Percentiles rank a stretch among this genome's conserved stretches.
phyloP scores from a whole-genome alignment of 495 filamentous ascomycete species.

The Aspergillus kassunensis region DNA sequence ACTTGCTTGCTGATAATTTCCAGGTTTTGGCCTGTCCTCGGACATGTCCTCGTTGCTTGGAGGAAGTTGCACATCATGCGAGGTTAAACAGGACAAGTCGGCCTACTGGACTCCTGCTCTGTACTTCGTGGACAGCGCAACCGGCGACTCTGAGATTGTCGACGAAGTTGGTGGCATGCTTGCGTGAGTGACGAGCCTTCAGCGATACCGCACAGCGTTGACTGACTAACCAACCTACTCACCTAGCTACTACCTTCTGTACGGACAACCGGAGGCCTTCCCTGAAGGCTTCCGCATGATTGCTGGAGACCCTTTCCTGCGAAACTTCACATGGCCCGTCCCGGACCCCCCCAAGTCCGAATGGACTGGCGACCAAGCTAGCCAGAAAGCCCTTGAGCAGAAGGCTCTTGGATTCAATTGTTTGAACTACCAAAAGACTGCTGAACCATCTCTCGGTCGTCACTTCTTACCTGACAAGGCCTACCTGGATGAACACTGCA shows the following conservation, averaged over 20 bases:
- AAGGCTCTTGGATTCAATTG: slow-evolving; percentile 92
- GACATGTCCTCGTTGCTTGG: slow-evolving; percentile 38
- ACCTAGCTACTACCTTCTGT: slow-evolving; percentile 69
- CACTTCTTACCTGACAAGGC: slow-evolving; percentile 77
- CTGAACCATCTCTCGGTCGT: slow-evolving; percentile 72
- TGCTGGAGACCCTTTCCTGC: slow-evolving; percentile 64
- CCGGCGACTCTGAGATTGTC: slow-evolving; percentile 54
- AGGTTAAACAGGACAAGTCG: slow-evolving; percentile 55
- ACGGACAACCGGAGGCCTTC: slow-evolving; percentile 66
- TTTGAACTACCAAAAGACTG: slow-evolving; percentile 59
- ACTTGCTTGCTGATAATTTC: neutral
- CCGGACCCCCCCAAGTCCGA: slow-evolving; percentile 69
- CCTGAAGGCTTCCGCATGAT: slow-evolving; percentile 81
- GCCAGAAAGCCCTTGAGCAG: slow-evolving; percentile 66
- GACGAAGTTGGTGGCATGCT: slow-evolving; percentile 55
- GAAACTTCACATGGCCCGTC: slow-evolving; percentile 67
- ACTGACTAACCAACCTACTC: neutral
- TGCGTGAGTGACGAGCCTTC: slow-evolving; percentile 33
- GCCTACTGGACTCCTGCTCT: slow-evolving; percentile 61
- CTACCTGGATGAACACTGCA: slow-evolving; percentile 71
- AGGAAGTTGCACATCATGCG: slow-evolving; percentile 55
- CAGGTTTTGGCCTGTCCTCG: slow-evolving; percentile 48
- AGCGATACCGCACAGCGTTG: neutral
- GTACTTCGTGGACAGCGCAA: slow-evolving; percentile 48
- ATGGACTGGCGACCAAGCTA: slow-evolving; percentile 57